These are phyloP conservation scores for Boletus sp. DNA, from an alignment of 768 basidiomycete genomes.

Conservation along the genomic window DNA sequence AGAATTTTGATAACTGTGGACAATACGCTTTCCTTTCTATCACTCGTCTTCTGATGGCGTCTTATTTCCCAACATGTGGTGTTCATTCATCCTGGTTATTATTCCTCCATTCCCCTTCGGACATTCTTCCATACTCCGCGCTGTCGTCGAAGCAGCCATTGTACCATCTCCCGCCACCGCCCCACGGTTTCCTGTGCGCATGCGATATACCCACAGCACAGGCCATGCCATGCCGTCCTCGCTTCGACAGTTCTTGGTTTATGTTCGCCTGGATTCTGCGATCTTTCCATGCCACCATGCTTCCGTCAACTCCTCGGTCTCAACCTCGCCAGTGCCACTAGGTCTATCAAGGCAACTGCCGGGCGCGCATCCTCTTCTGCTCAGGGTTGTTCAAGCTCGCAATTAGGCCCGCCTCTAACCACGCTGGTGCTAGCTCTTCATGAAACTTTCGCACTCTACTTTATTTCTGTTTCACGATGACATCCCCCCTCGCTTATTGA, in stretches of 20 bases:
- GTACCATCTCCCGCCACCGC: conserved; percentile 7
- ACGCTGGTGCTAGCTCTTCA: conserved; percentile 2
- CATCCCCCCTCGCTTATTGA: conserved; percentile 4
- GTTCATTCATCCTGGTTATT: conserved; percentile 21
- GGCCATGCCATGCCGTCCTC: conserved; percentile 15
- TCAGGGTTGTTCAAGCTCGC: background rate
- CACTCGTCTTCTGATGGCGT: conserved; percentile 19
- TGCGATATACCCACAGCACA: conserved; percentile 25
- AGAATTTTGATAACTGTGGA: conserved; percentile 25
- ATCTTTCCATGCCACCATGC: conserved; percentile 22
- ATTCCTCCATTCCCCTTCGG: conserved; percentile 21
- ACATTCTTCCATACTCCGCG: conserved; percentile 22
- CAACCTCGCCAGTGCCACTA: background rate
- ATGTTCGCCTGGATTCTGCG: conserved; percentile 20
- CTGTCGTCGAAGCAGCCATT: conserved; percentile 17
- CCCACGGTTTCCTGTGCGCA: conserved; percentile 12
- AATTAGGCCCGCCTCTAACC: background rate
- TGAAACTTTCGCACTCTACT: conserved; percentile 7
- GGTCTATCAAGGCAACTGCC: conserved; percentile 16
- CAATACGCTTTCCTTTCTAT: conserved; percentile 25
- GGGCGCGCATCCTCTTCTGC: conserved; percentile 5
- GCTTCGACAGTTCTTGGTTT: conserved; percentile 16
- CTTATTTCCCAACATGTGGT: conserved; percentile 27
- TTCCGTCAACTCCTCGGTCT: conserved; percentile 26
- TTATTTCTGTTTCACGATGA: conserved; percentile 5